Evolutionary conservation across 75 land plant genomes (phyloP).

Genomic region (Sequoia sempervirens): DNA sequence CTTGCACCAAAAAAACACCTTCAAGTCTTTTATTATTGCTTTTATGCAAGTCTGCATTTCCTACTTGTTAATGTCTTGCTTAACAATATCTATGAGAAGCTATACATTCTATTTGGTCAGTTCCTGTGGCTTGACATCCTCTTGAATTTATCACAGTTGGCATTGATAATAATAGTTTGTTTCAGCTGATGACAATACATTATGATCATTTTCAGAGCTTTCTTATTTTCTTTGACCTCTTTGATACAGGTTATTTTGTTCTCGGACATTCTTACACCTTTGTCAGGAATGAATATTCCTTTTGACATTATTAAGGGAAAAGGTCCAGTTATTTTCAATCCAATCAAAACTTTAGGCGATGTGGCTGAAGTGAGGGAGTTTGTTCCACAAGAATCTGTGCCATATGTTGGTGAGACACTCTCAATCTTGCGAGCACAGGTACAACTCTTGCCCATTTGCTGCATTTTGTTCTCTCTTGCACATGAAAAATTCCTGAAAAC

Average conservation of each 20-base stretch:
- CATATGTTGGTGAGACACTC: constrained; percentile 93
- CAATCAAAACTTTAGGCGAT: constrained; percentile 62
- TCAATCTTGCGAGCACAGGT: constrained; percentile 68
- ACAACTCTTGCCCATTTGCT: neutral
- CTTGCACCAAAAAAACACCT: neutral
- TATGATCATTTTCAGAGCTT: neutral
- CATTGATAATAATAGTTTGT: neutral
- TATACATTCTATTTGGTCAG: neutral
- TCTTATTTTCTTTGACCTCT: neutral
- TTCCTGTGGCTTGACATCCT: neutral
- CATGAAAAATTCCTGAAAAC: neutral
- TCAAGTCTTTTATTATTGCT: neutral
- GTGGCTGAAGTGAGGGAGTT: constrained; percentile 88
- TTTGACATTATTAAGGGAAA: constrained; percentile 91
- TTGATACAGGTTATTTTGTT: constrained; percentile 86
- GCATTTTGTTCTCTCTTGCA: neutral
- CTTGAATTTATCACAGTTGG: constrained; percentile 3
- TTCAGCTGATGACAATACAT: neutral
- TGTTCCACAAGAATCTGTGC: constrained; percentile 83
- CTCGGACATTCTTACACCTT: constrained; percentile 95
- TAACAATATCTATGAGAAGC: neutral
- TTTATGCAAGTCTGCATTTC: neutral
- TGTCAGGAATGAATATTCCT: constrained; percentile 97
- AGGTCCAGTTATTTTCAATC: constrained; percentile 83
- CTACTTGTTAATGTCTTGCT: neutral